phyloP scores from a whole-genome alignment of 306 rosid genomes.

The Styphnolobium japonicum region DNA sequence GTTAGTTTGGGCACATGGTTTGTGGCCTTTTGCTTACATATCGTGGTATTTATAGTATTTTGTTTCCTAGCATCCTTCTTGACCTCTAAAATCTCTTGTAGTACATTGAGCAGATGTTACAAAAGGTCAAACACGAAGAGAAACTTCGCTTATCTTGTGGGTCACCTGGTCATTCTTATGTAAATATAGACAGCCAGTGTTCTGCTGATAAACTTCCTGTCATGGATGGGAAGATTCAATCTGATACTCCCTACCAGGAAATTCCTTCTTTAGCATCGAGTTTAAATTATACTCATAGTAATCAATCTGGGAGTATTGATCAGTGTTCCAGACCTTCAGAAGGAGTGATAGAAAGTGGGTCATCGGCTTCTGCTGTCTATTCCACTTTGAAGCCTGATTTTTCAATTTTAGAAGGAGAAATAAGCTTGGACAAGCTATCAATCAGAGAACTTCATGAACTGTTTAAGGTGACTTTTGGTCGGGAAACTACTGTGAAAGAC shows the following conservation, averaged over 20 bases:
- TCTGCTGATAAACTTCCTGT: conserved; percentile 46
- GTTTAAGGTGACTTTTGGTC: conserved; percentile 85
- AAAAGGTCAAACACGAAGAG: conserved; percentile 62
- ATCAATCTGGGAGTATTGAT: conserved; percentile 49
- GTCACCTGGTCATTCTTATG: conserved; percentile 45
- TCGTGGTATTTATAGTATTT: conserved; percentile 32
- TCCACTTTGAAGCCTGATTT: conserved; percentile 48
- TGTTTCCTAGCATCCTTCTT: conserved; percentile 38
- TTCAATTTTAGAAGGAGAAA: conserved; percentile 59
- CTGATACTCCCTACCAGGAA: conserved; percentile 49
- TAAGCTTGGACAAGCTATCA: conserved; percentile 85
- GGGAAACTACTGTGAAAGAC: conserved; percentile 93
- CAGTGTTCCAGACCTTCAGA: conserved; percentile 61
- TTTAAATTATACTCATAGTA: conserved; percentile 44
- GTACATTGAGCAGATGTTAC: conserved; percentile 59
- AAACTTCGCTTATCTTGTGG: conserved; percentile 53
- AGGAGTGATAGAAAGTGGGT: conserved; percentile 55
- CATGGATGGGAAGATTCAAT: conserved; percentile 46
- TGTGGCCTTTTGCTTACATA: conserved; percentile 2
- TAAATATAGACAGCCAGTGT: conserved; percentile 44
- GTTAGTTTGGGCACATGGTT: background rate
- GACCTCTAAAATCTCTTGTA: conserved; percentile 41
- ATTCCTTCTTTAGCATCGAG: conserved; percentile 44
- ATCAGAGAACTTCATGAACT: conserved; percentile 88
- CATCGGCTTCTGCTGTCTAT: conserved; percentile 59